Conservation (phyloP, 2,329 filamentous ascomycete species). For the Hypoxylon sp. region DNA sequence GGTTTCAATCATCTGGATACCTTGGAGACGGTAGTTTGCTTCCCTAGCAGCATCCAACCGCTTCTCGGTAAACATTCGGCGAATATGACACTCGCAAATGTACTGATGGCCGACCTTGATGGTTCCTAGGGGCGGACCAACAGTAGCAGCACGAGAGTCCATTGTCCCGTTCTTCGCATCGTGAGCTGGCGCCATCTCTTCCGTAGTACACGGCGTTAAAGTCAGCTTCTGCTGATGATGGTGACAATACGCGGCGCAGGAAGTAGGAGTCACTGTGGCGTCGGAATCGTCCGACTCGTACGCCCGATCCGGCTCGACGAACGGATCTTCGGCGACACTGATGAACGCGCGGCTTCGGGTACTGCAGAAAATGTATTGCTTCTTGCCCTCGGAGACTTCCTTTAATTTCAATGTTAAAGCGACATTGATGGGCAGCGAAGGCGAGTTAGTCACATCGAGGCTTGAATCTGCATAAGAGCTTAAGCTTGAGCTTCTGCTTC, state of each 20-base stretch:
- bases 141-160: constrained; percentile 20
- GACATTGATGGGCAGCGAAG: not conserved
- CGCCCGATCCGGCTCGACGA: constrained; percentile 5
- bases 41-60: constrained; percentile 84
- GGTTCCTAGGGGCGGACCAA: constrained; percentile 48
- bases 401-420: not conserved
- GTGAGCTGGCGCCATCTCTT: constrained; percentile 41
- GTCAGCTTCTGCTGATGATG: not conserved
- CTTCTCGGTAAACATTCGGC: constrained; percentile 77
- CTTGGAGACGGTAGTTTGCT: constrained; percentile 84
- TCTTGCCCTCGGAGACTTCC: not conserved
- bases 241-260: constrained; percentile 12
- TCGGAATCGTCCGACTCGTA: constrained; percentile 27
- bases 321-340: constrained; percentile 9
- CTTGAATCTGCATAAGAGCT: not conserved
- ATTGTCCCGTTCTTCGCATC: constrained; percentile 34
- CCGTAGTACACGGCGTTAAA: not conserved
- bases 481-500: not conserved
- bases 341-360: not conserved
- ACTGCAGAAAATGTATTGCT: not conserved
- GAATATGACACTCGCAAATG: constrained; percentile 84
- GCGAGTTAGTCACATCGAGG: not conserved
- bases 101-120: constrained; percentile 73
- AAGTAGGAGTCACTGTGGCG: constrained; percentile 30
- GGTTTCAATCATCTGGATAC: constrained; percentile 89